phyloP scores from a whole-genome alignment of 257 asterid genomes.

The Solanum stenotomum region DNA sequence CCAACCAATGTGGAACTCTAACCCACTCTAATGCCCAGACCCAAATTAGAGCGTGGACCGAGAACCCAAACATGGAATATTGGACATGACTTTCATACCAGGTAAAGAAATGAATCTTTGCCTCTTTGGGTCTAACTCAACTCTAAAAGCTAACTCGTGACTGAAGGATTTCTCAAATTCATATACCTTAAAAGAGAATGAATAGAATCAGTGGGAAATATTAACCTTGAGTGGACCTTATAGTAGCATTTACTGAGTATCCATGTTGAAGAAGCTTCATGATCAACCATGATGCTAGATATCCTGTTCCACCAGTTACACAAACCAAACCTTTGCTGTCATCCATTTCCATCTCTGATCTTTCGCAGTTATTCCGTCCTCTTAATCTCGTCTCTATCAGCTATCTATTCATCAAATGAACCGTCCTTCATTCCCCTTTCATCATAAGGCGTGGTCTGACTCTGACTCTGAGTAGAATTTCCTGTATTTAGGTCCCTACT shows the following conservation, averaged over 20 bases:
- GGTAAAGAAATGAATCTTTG: background rate
- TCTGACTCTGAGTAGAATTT: background rate
- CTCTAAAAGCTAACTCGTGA: background rate
- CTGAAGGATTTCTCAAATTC: background rate
- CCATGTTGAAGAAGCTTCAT: slow-evolving; percentile 31
- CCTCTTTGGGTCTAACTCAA: too few species aligned
- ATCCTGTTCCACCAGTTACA: slow-evolving; percentile 35
- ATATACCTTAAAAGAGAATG: background rate
- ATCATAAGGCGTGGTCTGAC: background rate
- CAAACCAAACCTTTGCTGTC: slow-evolving; percentile 12
- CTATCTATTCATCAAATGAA: background rate
- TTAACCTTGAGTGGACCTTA: slow-evolving; percentile 18
- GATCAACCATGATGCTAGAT: slow-evolving; percentile 27
- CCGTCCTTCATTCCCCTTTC: background rate
- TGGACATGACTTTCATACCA: background rate
- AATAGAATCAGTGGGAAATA: background rate
- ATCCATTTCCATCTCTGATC: background rate
- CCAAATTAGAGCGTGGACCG: background rate
- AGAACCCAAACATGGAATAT: background rate
- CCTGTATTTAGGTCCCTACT: background rate
- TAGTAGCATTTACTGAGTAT: slow-evolving; percentile 34
- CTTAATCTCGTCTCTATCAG: background rate
- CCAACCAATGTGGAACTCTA: background rate
- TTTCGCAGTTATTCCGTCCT: background rate
- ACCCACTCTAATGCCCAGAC: background rate